Evolutionary conservation across 129 eudicot genomes (phyloP), one percentile per base, ranked within the genome.

Genomic region (Deinandra increscens): DNA sequence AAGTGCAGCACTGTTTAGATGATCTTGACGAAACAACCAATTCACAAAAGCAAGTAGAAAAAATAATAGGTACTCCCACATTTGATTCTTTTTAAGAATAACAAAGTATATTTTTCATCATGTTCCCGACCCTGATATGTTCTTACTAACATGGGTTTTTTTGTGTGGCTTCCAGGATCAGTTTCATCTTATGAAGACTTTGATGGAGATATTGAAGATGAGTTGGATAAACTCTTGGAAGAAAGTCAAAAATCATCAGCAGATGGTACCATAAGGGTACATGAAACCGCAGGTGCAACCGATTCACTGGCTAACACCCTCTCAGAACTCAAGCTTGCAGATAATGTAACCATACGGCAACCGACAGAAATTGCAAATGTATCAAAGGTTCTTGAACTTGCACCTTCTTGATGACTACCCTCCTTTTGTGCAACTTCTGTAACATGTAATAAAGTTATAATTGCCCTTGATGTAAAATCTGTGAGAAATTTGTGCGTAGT

Each of bases 141-240:
- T 13, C 10, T 64, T 39, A n/a, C 55, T 58, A 17, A 73, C 66
- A 42, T 58, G 51, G 17, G 41, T 58, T 56, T 13, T 9, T 78
- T 63, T 65, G 62, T 78, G 31, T 58, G 66, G 55, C 37, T 76
- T 80, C 38, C 77, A 87, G 97, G 82, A 56, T 70, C 87, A 63
- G 11, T 51, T 55, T 34, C 71, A 8, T 79, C 84, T 49, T 63
- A 46, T 74, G 77, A 53, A 15, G 92, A 58, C 34, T 65, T 78
- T 62, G 90, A 86, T 76, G 91, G 84, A 66, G 97, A 88, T 74
- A 19, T 91, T 36, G 94, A 91, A 81, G 87, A 82, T 31, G 97
- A 91, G 79, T 80, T 91, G 20, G 72, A 70, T 63, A 70, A 68
- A 73, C 86, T 91, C 62, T 39, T 79, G 76, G 91, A 86, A 75